Base-by-base conservation (phyloP, 2,329 filamentous ascomycete species). In the Fusarium sp. region DNA sequence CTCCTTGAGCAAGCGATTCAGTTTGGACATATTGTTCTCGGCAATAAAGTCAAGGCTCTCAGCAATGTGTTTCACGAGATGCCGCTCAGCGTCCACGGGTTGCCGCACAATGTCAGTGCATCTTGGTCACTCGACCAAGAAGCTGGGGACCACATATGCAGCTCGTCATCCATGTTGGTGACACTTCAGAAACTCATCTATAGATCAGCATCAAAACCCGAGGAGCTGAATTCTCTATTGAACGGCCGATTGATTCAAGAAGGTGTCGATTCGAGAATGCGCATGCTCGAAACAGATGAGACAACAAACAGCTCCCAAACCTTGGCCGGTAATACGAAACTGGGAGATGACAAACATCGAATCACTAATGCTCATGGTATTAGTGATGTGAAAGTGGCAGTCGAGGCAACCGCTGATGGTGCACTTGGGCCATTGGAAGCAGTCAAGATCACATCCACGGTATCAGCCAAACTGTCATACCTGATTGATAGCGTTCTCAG, bases 381-480 rank as follows among this genome's bases (percentile, higher is more conserved):
- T 2, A 78, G 78, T 15, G 72, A 69, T 16, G 61, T 70, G 28
- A 72, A 79, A 8, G 61, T 62, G 7, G 75, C 76, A 22, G 72
- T 68, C 47, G 22, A 76, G 41, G 48, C 76, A 59, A n/a, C 76
- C 41, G 39, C 39, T 15, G 61, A 78, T 47, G 62, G 75, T 60
- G 73, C 79, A 48, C 72, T 79, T 3, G 82, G 85, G 1, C 85
- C 90, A 2, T 84, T 96, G 22, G 84, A 86, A 15, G 80, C 85
- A 38, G 89, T 92, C 0, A 87, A 83, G 60, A 85, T 97, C 26
- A 83, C 93, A n/a, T 94, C 93, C 8, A 97, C 95, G 0, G 90
- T 91, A 0, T 98, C 95, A 0, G 91, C 93, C 0, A 98, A 98
- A 81, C 85, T 98, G 6, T 95, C 93, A 6, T 97, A 98, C 77